Base-by-base conservation (phyloP, 345 rosid genomes). In the Acer saccharum region DNA sequence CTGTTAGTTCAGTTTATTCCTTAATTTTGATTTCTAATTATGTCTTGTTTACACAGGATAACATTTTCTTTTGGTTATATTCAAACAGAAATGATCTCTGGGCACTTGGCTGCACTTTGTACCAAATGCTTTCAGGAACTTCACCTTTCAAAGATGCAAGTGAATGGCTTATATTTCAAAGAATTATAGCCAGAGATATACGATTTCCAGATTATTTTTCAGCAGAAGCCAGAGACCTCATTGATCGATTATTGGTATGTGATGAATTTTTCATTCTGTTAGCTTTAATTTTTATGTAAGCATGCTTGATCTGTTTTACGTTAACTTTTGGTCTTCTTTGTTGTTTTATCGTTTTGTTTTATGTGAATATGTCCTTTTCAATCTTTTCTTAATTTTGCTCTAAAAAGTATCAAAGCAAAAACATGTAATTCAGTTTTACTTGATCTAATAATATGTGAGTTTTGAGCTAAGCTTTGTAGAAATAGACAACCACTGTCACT, bases 71-170 rank as follows among this genome's bases (percentile, higher is more conserved):
- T 83, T 83, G 81, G 73, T 65, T 81, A 63, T 63, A 81, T 86
- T 81, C 69, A 82, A 86, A 88, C 94, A 94, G 99, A 89, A 94
- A 94, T 83, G 99, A 96, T 79, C 94, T 91, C 69, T 96, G 98
- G 99, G 99, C 99, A 43, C 93, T 96, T 18, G 99, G 99, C 88
- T 96, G 99, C 89, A 96, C 95, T 35, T 86, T 96, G 83, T 96
- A 90, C 95, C 99, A 96, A 93, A 94, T 96, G 98, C 99, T 96
- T 89, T 94, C 98, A 52, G 99, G 99, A 86, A 88, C 94, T 77
- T 94, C 99, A 78, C 98, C 99, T 68, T 96, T 96, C 84, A 96
- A 91, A 81, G 99, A 94, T 88, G 86, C 98, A 43, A 96, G 99
- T 83, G 99, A 96, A 89, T 92, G 99, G 98, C 93, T 94, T 68